phyloP scores from a whole-genome alignment of 2,329 filamentous ascomycete genomes.

The Paecilomyces formosus region DNA sequence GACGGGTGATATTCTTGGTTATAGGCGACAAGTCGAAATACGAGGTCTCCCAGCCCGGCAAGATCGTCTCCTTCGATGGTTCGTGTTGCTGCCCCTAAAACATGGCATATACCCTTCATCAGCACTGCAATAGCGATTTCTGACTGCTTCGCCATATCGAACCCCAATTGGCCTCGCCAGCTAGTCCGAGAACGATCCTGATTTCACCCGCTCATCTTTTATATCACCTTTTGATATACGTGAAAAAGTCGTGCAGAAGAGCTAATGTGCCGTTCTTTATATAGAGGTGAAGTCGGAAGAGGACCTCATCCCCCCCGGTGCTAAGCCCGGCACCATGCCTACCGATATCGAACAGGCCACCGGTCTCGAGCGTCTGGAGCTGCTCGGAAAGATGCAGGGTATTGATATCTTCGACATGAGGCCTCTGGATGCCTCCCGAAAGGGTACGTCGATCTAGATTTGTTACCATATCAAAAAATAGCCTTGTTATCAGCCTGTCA shows the following conservation, averaged over 20 bases:
- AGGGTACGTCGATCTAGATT: slow-evolving; percentile 56
- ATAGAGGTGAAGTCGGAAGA: slow-evolving; percentile 73
- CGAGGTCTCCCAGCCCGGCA: slow-evolving; percentile 33
- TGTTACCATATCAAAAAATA: not conserved
- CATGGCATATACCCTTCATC: slow-evolving; percentile 9
- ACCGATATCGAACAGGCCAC: slow-evolving; percentile 94
- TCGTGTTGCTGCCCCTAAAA: slow-evolving; percentile 14
- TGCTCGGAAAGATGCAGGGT: slow-evolving; percentile 98
- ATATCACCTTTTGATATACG: slow-evolving; percentile 1
- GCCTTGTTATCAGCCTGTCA: not conserved
- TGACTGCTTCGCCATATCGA: slow-evolving; percentile 1
- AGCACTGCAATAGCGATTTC: not conserved
- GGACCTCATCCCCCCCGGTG: slow-evolving; percentile 84
- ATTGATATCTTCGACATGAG: slow-evolving; percentile 98
- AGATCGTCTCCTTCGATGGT: slow-evolving; percentile 40
- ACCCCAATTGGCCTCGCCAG: not conserved
- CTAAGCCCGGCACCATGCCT: slow-evolving; percentile 71
- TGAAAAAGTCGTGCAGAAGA: slow-evolving; percentile 15
- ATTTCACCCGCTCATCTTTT: slow-evolving; percentile 6
- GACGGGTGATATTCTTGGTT: slow-evolving; percentile 12
- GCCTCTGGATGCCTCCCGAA: slow-evolving; percentile 83
- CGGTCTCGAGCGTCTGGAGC: slow-evolving; percentile 96
- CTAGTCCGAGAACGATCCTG: slow-evolving; percentile 1
- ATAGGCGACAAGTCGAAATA: slow-evolving; percentile 32
- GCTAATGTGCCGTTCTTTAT: slow-evolving; percentile 10